Evolutionary conservation across 2,329 filamentous ascomycete species (phyloP).

Genomic region (Coleophoma crateriformis): DNA sequence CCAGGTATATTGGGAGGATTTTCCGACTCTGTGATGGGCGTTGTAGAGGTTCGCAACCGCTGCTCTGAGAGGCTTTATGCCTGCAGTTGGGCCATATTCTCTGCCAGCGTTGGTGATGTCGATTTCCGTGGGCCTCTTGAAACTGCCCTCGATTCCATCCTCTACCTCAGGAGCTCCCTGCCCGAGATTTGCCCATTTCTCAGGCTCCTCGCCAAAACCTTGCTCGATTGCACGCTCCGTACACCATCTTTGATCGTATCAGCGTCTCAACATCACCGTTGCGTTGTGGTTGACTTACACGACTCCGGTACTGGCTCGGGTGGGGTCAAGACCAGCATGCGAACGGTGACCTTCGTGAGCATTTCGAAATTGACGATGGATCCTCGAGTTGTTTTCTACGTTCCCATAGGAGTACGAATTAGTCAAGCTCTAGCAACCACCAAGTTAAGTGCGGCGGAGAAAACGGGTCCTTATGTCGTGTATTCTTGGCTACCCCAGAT

Average conservation of each 20-base stretch:
- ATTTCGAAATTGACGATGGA: constrained; percentile 83
- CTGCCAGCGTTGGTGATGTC: constrained; percentile 72
- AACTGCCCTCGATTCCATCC: constrained; percentile 86
- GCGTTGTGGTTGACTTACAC: constrained; percentile 42
- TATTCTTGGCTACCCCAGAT: too few relatives aligned
- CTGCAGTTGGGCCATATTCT: constrained; percentile 91
- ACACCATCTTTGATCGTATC: constrained; percentile 52
- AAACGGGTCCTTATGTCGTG: too few relatives aligned
- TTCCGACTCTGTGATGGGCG: constrained; percentile 81
- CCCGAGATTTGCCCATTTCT: constrained; percentile 85
- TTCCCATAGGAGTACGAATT: too few relatives aligned
- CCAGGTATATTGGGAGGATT: constrained; percentile 87
- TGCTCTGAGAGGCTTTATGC: constrained; percentile 84
- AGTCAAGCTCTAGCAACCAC: too few relatives aligned
- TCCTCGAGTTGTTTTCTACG: constrained; percentile 73
- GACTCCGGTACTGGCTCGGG: constrained; percentile 84
- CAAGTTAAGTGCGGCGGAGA: too few relatives aligned
- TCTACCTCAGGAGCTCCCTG: constrained; percentile 94
- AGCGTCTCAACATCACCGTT: too few relatives aligned
- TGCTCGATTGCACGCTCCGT: constrained; percentile 83
- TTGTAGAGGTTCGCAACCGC: constrained; percentile 93
- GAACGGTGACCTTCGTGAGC: constrained; percentile 88
- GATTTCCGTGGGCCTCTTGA: constrained; percentile 72
- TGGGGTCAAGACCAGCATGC: constrained; percentile 85
- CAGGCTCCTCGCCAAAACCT: constrained; percentile 78